Evolutionary conservation across 2,329 filamentous ascomycete species (phyloP), one percentile per base, ranked within the genome.

Genomic region (Elsinoe arachidis): DNA sequence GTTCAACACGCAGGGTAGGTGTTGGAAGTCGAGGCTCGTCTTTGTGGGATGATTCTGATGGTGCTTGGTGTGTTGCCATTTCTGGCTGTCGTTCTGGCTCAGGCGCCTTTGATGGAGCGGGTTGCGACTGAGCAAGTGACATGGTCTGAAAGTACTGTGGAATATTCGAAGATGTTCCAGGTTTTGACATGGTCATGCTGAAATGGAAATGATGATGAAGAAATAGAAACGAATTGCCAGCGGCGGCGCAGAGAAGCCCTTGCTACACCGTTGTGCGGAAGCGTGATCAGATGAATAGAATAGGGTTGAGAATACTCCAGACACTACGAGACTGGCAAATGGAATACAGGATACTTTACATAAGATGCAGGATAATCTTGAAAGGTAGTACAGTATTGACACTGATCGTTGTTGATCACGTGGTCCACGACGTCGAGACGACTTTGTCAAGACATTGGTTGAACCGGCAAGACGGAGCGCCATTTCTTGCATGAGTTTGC

Each of bases 1-100:
- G 66, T 62, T 77, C 71, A 30, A 78, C 70, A 49, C 76, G 74
- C 9, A 78, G 71, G 38, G 75, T 70, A 2, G 76, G 74, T 33
- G 70, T 70, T n/a, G 71, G 70, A 59, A 70, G 68, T 15, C 64
- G 58, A 5, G 46, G 51, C 17, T 52, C 17, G 14, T 43, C 23
- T 5, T 51, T 53, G 43, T 37, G 7, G 35, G 21, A 17, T 17
- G 52, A 34, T 3, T 44, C 56, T 15, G 41, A 19, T 12, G 56
- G 19, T 3, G 59, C 35, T 19, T 57, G 52, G 4, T 15, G 2
- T 41, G 43, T 46, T 23, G 21, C 19, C 15, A 21, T 5, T 12
- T 35, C 37, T 11, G 17, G 30, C 9, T 17, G 38, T 46, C n/a
- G 54, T 49, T 46, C 26, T 11, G 39, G 10, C 30, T 56, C 41